Evolutionary conservation across 2,329 filamentous ascomycete species (phyloP).

Genomic region (Apiospora phragmitis): DNA sequence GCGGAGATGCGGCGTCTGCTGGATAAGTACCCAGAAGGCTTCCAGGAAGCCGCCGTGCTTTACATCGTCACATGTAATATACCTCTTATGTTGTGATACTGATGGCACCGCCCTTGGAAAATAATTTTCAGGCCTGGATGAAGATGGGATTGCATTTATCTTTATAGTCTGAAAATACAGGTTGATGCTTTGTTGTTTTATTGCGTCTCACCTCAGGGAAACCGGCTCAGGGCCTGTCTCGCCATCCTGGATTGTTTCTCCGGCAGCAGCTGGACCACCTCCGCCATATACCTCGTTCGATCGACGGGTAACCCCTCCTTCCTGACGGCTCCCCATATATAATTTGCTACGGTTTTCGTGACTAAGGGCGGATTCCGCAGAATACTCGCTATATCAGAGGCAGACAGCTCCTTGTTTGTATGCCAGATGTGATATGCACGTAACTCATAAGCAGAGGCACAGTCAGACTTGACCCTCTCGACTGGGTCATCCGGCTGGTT

Average conservation of each 20-base stretch:
- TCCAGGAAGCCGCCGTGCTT: background rate
- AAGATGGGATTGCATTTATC: background rate
- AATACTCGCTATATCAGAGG: slow-evolving; percentile 51
- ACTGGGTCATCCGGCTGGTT: slow-evolving; percentile 18
- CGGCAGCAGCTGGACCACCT: slow-evolving; percentile 39
- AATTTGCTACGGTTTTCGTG: slow-evolving; percentile 53
- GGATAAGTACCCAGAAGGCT: slow-evolving; percentile 2
- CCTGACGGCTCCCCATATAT: slow-evolving; percentile 59
- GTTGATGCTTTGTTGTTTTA: background rate
- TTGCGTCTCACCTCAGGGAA: background rate
- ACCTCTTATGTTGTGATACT: background rate
- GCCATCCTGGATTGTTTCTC: background rate
- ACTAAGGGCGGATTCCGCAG: slow-evolving; percentile 63
- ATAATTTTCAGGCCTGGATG: background rate
- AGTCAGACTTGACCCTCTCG: background rate
- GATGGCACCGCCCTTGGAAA: background rate
- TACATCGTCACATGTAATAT: background rate
- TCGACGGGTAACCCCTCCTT: slow-evolving; percentile 53
- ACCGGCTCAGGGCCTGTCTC: background rate
- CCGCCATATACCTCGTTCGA: slow-evolving; percentile 41
- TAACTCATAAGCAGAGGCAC: slow-evolving; percentile 35
- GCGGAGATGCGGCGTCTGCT: background rate
- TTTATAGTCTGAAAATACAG: background rate
- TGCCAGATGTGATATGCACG: slow-evolving; percentile 68
- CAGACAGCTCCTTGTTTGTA: slow-evolving; percentile 46